Conservation (phyloP, 2,329 filamentous ascomycete genomes). For the Monilinia laxa region DNA sequence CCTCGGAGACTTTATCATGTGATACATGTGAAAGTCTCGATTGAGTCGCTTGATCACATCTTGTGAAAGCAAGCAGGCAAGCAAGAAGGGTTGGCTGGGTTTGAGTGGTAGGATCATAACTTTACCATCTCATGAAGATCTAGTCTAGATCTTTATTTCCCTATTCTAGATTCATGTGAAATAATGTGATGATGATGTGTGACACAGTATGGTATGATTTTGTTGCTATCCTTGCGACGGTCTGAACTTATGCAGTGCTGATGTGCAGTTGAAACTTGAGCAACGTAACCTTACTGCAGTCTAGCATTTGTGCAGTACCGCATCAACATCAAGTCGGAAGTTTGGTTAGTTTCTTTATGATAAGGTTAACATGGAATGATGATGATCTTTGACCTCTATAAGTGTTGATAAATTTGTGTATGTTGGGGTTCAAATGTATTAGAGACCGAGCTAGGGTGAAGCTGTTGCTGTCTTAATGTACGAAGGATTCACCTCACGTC, state of each 20-base stretch:
- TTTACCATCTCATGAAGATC: background rate
- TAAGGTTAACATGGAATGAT: background rate
- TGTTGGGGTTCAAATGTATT: background rate
- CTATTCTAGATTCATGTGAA: background rate
- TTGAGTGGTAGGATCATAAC: no score
- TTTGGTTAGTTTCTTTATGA: background rate
- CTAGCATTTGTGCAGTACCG: background rate
- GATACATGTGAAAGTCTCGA: background rate
- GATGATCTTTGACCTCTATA: background rate
- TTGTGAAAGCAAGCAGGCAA: background rate
- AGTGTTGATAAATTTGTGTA: background rate
- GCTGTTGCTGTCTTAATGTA: background rate
- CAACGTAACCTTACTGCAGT: background rate
- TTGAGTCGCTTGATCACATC: background rate
- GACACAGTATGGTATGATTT: slow-evolving; percentile 1
- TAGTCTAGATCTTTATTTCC: background rate
- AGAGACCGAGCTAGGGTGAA: background rate
- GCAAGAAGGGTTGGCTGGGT: no score
- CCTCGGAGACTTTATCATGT: background rate
- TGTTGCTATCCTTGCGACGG: background rate
- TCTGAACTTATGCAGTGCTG: background rate
- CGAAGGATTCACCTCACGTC: background rate
- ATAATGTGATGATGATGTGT: slow-evolving; percentile 1
- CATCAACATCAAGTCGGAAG: background rate
- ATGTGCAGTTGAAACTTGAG: background rate